A percentile compares a stretch with the other conserved stretches of the same genome.
Evolutionary conservation across 352 stramenopile genomes (phyloP).

Genomic region (Saprolegnia diclina): DNA sequence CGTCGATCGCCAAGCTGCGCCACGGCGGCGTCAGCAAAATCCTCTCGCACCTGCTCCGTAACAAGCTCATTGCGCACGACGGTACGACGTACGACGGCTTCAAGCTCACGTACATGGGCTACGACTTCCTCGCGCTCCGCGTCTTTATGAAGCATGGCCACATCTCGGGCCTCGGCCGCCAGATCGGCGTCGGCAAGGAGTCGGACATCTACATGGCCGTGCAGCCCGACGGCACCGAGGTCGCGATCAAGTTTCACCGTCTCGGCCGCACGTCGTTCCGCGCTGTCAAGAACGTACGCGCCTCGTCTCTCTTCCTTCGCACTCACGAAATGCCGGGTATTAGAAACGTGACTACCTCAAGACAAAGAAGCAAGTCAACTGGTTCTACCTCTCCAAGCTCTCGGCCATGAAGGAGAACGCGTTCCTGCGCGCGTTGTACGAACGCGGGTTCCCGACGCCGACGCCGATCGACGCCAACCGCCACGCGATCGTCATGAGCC

Average conservation of each 20-base stretch:
- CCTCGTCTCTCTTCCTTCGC: no score
- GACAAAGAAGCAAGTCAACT: constrained; percentile 91
- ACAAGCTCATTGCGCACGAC: constrained; percentile 98
- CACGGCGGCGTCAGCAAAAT: constrained; percentile 98
- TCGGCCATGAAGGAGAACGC: constrained; percentile 98
- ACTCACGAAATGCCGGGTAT: background rate
- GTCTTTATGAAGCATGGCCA: constrained; percentile 92
- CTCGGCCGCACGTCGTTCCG: constrained; percentile 98
- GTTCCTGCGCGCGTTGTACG: constrained; percentile 97
- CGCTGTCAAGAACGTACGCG: constrained; percentile 85
- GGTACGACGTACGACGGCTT: constrained; percentile 95
- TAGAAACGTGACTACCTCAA: constrained; percentile 99
- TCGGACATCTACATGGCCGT: constrained; percentile 97
- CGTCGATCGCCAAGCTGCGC: constrained; percentile 94
- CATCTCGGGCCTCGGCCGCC: constrained; percentile 83
- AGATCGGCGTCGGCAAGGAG: constrained; percentile 99
- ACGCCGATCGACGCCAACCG: constrained; percentile 97
- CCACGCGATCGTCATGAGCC: constrained; percentile 96
- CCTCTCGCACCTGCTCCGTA: constrained; percentile 92
- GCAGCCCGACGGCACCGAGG: constrained; percentile 90
- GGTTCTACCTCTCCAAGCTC: constrained; percentile 99
- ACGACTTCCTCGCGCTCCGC: constrained; percentile 97
- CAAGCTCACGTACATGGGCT: constrained; percentile 98
- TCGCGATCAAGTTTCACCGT: constrained; percentile 99
- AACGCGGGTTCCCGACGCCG: constrained; percentile 96